Conservation (phyloP, 805 yeast genomes). For the Wickerhamiella kurtzmanii region DNA sequence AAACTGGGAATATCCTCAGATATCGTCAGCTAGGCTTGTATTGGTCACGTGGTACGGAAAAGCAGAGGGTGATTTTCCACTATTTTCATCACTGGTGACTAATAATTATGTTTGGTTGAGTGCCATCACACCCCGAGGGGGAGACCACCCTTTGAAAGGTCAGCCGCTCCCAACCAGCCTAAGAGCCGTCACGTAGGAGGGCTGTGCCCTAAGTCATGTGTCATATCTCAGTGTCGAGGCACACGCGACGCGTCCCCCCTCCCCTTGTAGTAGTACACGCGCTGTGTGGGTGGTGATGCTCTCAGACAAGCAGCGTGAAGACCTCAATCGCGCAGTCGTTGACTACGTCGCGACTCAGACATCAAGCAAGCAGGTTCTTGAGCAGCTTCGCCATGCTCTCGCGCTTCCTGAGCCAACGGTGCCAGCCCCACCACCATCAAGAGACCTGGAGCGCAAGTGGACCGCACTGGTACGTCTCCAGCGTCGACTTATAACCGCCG, state of each 20-base stretch:
- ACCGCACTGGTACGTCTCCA: slow-evolving; percentile 70
- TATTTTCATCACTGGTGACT: too few relatives aligned
- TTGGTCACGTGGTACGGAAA: background rate
- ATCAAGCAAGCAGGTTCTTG: slow-evolving; percentile 9
- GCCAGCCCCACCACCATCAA: slow-evolving; percentile 19
- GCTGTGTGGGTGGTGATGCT: slow-evolving; percentile 22
- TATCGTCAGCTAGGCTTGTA: background rate
- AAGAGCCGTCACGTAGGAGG: background rate
- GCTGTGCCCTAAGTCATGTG: background rate
- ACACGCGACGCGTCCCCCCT: background rate
- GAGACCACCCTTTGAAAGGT: too few relatives aligned
- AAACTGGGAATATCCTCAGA: background rate
- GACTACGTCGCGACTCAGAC: slow-evolving; percentile 33
- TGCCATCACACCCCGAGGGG: too few relatives aligned
- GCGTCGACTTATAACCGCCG: slow-evolving; percentile 53
- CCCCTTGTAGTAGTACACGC: too few relatives aligned
- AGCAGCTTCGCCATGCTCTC: slow-evolving; percentile 3
- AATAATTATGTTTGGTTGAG: too few relatives aligned
- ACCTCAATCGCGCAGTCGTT: slow-evolving; percentile 35
- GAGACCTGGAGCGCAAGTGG: slow-evolving; percentile 65
- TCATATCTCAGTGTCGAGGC: too few relatives aligned
- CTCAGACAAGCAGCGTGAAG: slow-evolving; percentile 33
- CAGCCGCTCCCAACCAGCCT: too few relatives aligned
- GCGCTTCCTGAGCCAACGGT: slow-evolving; percentile 6
- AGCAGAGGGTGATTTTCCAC: too few relatives aligned